Conservation (phyloP, 768 basidiomycete genomes). For the Leccinum pellstonianum region DNA sequence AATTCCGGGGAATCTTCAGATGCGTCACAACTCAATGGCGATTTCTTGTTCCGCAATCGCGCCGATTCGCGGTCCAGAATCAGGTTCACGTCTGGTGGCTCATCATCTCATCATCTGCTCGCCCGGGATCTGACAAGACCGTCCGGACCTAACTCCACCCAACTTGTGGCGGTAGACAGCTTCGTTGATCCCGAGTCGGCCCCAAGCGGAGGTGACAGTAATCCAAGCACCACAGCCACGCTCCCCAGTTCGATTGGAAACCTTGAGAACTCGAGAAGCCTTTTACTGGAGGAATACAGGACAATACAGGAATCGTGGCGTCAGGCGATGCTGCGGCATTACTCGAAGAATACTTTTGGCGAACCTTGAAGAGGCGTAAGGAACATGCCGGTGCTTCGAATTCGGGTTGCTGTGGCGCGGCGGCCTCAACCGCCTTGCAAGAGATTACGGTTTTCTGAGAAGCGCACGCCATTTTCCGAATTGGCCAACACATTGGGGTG, state of each 20-base stretch:
- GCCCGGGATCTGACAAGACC: constrained; percentile 32
- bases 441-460: constrained; percentile 22
- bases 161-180: constrained; percentile 1
- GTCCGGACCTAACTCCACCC: constrained; percentile 15
- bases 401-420: not conserved
- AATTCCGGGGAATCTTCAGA: constrained; percentile 35
- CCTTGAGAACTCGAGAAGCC: constrained; percentile 15
- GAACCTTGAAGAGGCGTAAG: constrained; percentile 22
- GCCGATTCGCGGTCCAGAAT: constrained; percentile 1
- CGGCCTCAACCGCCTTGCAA: constrained; percentile 14
- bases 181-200: constrained; percentile 2
- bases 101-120: constrained; percentile 34
- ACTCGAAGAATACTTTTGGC: constrained; percentile 23
- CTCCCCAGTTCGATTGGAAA: constrained; percentile 17
- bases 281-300: constrained; percentile 25
- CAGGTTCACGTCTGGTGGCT: constrained; percentile 38
- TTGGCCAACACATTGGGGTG: constrained; percentile 3
- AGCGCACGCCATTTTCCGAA: constrained; percentile 10
- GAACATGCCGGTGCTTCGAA: constrained; percentile 12
- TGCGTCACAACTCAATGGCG: constrained; percentile 14
- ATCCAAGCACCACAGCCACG: constrained; percentile 5
- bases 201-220: constrained; percentile 1
- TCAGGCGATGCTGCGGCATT: constrained; percentile 25
- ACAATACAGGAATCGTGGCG: constrained; percentile 24
- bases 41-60: constrained; percentile 13